Evolutionary conservation across 2,329 filamentous ascomycete genomes (phyloP), one percentile per base, ranked within the genome.

Genomic region (Cladorrhinum sp.): DNA sequence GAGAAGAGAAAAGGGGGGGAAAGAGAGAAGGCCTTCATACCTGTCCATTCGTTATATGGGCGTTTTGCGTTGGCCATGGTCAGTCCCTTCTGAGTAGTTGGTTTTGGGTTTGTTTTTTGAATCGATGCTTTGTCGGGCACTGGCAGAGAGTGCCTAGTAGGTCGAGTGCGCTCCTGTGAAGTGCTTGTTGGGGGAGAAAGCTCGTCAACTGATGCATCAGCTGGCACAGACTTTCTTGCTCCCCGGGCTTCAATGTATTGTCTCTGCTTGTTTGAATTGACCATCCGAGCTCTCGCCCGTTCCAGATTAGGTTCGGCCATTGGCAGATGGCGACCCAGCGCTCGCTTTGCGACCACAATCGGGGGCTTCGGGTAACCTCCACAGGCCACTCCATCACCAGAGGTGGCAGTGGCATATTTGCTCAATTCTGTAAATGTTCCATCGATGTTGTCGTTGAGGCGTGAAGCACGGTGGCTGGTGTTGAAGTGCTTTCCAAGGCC

Each of bases 401-500:
- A 10, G 2, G 23, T 23, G 10, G 57, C 56, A 22, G 52, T 32
- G 9, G 54, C 45, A 41, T 65, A 67, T 2, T 49, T 54, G 9
- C 66, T 63, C 13, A 67, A 49, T 3, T 66, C 62, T 8, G 65
- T 60, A n/a, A 68, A 58, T 0, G 67, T 67, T 4, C 67, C 67
- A 22, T 68, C 67, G 10, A 64, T 41, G 32, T 68, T 68, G 50
- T 68, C 67, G 49, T 68, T 66, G 9, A 68, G 45, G 24, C 60
- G 57, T 16, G 27, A 29, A 1, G 60, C 60, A 10, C 63, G 62
- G 27, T 68, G 65, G 50, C 65, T n/a, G 10, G 62, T 61, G 49
- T 50, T 58, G 53, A 63, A 67, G 23, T 68, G 66, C 24, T 52
- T 64, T 3, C 62, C 65, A 3, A 67, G 16, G 7, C 62, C 60